Evolutionary conservation across 176 grass and related monocot species (phyloP).

Genomic region (Hordeum marinum): DNA sequence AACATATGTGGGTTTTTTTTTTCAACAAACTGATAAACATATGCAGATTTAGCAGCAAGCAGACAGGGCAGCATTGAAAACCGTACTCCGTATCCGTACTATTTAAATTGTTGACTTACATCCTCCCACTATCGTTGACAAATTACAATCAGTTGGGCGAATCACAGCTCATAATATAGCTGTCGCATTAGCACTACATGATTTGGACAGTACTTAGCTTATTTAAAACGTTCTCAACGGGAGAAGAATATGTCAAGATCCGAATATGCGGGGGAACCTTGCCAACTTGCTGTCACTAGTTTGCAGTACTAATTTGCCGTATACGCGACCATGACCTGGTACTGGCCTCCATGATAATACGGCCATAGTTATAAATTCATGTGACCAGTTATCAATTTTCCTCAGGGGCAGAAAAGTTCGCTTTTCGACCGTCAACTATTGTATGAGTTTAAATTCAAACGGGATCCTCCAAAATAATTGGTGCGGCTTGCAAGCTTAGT

Average conservation of each 20-base stretch:
- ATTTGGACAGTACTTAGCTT: background rate
- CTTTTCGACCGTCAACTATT: background rate
- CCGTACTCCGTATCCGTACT: background rate
- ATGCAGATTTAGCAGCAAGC: background rate
- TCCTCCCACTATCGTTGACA: background rate
- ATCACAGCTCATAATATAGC: background rate
- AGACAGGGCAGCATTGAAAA: background rate
- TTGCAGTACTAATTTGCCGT: background rate
- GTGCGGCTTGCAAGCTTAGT: background rate
- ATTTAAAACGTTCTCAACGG: background rate
- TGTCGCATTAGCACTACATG: background rate
- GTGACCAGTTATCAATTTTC: background rate
- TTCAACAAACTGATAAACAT: background rate
- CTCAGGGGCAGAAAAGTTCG: background rate
- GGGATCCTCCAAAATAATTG: background rate
- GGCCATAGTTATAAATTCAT: background rate
- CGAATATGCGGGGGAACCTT: background rate
- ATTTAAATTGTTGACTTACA: background rate
- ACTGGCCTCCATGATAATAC: background rate
- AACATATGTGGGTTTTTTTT: background rate
- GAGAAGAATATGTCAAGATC: background rate
- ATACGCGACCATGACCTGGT: background rate
- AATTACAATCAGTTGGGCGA: background rate
- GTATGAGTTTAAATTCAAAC: background rate
- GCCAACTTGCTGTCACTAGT: background rate